Percentiles rank a stretch among this genome's conserved stretches.
Evolutionary conservation across 2,329 filamentous ascomycete species (phyloP).

Genomic region (Diaporthe sp.): DNA sequence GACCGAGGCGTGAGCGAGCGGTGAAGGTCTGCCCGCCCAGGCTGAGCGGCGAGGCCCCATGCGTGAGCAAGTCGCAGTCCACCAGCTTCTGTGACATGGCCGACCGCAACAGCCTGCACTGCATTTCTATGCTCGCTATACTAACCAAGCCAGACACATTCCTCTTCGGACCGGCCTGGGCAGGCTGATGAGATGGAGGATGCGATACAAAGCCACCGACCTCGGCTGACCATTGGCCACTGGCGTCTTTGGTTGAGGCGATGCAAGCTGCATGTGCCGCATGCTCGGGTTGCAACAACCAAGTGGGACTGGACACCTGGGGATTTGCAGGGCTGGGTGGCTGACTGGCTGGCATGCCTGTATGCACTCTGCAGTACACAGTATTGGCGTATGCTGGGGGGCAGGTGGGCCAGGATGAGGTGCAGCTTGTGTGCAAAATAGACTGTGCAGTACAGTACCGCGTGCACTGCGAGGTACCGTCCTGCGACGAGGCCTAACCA

Average conservation of each 20-base stretch:
- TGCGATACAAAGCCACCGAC: conserved; percentile 17
- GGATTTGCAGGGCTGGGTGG: conserved; percentile 26
- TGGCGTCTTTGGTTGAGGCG: conserved; percentile 32
- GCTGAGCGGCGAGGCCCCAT: conserved; percentile 11
- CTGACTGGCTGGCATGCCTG: conserved; percentile 28
- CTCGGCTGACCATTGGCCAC: conserved; percentile 35
- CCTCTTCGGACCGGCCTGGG: conserved; percentile 21
- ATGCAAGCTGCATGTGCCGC: conserved; percentile 35
- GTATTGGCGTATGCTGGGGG: not conserved
- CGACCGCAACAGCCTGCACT: not conserved
- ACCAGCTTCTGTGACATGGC: not conserved
- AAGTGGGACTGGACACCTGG: conserved; percentile 34
- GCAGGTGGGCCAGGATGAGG: not conserved
- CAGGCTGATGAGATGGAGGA: conserved; percentile 25
- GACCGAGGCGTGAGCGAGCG: conserved; percentile 20
- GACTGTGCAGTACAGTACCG: conserved; percentile 11
- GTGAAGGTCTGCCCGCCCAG: not conserved
- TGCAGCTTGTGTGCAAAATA: not conserved
- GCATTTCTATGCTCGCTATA: not conserved
- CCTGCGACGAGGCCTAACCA: conserved; percentile 28
- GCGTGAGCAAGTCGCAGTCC: not conserved
- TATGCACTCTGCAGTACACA: not conserved
- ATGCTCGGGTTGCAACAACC: conserved; percentile 33
- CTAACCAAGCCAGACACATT: not conserved
- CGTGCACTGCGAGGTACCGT: conserved; percentile 6